Evolutionary conservation across 495 filamentous ascomycete genomes (phyloP).

Genomic region (Massariosphaeria phaeospora): DNA sequence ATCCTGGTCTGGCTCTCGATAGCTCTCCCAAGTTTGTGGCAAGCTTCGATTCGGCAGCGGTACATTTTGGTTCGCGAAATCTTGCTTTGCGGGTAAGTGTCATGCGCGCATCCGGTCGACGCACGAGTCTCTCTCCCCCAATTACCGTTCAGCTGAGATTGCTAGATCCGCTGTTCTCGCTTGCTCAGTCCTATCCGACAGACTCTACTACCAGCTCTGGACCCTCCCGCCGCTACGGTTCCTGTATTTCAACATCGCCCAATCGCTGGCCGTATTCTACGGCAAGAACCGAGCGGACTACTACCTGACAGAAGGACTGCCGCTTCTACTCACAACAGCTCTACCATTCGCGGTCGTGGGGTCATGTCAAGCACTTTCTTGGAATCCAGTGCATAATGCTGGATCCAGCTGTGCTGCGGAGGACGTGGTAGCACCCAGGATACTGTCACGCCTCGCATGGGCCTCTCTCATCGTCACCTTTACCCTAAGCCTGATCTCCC

Average conservation of each 20-base stretch:
- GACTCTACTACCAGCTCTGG: constrained; percentile 79
- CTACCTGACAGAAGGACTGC: constrained; percentile 84
- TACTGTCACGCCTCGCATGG: constrained; percentile 46
- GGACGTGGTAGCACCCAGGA: constrained; percentile 8
- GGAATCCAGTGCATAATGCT: background rate
- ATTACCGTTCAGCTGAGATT: constrained; percentile 13
- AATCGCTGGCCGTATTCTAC: constrained; percentile 85
- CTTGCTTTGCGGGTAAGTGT: constrained; percentile 62
- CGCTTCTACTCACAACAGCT: constrained; percentile 77
- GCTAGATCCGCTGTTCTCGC: constrained; percentile 52
- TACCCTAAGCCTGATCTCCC: constrained; percentile 71
- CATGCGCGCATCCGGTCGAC: background rate
- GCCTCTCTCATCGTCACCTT: constrained; percentile 56
- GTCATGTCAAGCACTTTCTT: constrained; percentile 51
- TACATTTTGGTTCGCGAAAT: constrained; percentile 57
- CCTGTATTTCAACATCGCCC: constrained; percentile 85
- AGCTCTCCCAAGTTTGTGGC: constrained; percentile 46
- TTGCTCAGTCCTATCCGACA: constrained; percentile 64
- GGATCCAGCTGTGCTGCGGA: background rate
- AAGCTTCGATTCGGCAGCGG: constrained; percentile 44
- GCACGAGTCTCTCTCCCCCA: background rate
- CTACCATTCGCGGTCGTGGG: constrained; percentile 69
- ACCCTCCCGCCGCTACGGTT: constrained; percentile 86
- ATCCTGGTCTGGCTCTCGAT: constrained; percentile 73
- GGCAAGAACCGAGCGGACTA: constrained; percentile 90